Evolutionary conservation across 805 yeast species (phyloP), one percentile per base, ranked within the genome.

Genomic region (Barnettozyma wickerhamii): DNA sequence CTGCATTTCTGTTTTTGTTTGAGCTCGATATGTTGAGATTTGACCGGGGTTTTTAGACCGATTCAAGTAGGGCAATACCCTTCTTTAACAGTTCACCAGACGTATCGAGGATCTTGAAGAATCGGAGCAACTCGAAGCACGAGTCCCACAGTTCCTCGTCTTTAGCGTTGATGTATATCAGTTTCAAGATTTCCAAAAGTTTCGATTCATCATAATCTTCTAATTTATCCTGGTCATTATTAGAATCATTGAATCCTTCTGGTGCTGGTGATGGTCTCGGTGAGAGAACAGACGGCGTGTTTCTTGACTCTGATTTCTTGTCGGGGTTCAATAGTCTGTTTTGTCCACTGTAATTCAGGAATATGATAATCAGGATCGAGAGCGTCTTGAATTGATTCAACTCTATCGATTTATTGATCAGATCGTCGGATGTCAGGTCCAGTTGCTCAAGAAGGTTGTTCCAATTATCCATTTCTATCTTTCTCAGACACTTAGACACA

Each of bases 391-490:
- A 75, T 41, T 72, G 67, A 5, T 62, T 58, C 15, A 62, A 50
- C 14, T 62, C 63, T 30, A 74, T 64, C 15, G 72, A 54, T 33
- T 62, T 56, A 34, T 64, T 58, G 63, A 74, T 65, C 36, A 72
- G 62, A 10, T 59, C 61, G 15, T 64, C 62, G 4, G 79, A 77
- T 0, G 72, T 65, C 12, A 62, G 56, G 6, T 62, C 49, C 26
- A 74, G 47, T 3, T 57, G 51, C 2, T 56, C 48, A 42, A 75
- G 68, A 23, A 74, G 63, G n/a, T 52, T 52, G 13, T 56, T 46
- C 79, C 80, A 75, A 47, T 68, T 65, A 19, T 55, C 60, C 21
- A 65, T 63, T 49, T 75, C 80, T n/a, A 74, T 72, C 45, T 74
- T 75, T 35, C 80, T 52, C 40, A 75, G 60, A 51, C 77, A 73